Conservation (phyloP, 2,329 filamentous ascomycete species). For the Colletotrichum tropicicola region DNA sequence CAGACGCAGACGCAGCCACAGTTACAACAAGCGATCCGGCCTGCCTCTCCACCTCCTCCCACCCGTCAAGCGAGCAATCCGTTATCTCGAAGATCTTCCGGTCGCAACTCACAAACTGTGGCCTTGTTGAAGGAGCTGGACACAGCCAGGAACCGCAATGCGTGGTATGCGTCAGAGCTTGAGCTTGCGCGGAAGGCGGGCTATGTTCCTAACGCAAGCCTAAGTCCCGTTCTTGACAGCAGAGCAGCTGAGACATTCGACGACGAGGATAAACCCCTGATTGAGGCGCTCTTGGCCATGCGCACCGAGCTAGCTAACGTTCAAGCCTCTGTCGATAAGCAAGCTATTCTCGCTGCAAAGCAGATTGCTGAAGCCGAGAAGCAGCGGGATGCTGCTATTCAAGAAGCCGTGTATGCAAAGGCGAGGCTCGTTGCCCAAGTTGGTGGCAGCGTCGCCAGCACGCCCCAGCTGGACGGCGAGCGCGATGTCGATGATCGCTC, state of each 20-base stretch:
- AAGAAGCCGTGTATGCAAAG: slow-evolving; percentile 94
- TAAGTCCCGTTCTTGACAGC: slow-evolving; percentile 79
- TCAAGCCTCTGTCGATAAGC: slow-evolving; percentile 87
- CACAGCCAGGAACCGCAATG: slow-evolving; percentile 83
- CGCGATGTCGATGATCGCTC: slow-evolving; percentile 72
- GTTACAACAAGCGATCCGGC: slow-evolving; percentile 43
- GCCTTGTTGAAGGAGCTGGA: slow-evolving; percentile 89
- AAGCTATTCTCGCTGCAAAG: slow-evolving; percentile 84
- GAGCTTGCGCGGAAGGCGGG: slow-evolving; percentile 91
- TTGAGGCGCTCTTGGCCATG: slow-evolving; percentile 94
- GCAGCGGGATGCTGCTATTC: slow-evolving; percentile 92
- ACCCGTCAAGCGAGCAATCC: slow-evolving; percentile 66
- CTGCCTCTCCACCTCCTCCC: slow-evolving; percentile 67
- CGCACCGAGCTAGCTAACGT: slow-evolving; percentile 88
- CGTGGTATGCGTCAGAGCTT: slow-evolving; percentile 96
- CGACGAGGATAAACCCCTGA: slow-evolving; percentile 89
- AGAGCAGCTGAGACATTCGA: slow-evolving; percentile 81
- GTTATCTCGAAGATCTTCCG: slow-evolving; percentile 66
- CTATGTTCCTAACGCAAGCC: slow-evolving; percentile 77
- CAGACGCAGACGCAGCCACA: slow-evolving; percentile 9
- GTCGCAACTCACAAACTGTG: slow-evolving; percentile 72
- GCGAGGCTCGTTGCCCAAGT: slow-evolving; percentile 85
- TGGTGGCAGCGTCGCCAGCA: slow-evolving; percentile 70
- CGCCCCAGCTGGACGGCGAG: slow-evolving; percentile 67
- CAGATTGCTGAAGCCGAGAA: slow-evolving; percentile 94